These are phyloP conservation scores for Gastrodia elata DNA, from an alignment of 106 monocot genomes.

Conservation along the genomic window DNA sequence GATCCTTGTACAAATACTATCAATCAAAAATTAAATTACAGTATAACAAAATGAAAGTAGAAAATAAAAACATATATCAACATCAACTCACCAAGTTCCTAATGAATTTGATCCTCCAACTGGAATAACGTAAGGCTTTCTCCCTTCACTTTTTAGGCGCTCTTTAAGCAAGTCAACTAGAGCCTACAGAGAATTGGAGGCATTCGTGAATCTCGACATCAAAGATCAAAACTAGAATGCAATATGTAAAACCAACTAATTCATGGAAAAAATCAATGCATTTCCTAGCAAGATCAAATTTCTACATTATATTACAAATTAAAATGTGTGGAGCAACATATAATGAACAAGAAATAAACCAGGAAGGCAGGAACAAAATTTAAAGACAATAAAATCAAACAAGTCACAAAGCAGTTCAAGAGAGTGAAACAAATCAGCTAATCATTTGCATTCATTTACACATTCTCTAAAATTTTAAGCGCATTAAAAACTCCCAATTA, in stretches of 20 bases:
- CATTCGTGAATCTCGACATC: not conserved
- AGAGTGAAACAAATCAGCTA: not conserved
- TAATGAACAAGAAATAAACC: not conserved
- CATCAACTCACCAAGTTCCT: conserved; percentile 73
- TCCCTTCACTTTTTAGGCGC: conserved; percentile 57
- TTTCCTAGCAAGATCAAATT: not conserved
- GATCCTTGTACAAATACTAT: too few species aligned
- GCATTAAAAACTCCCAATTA: not conserved
- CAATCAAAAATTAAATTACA: too few species aligned
- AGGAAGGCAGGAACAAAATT: not conserved
- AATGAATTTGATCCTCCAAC: conserved; percentile 98
- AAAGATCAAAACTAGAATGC: not conserved
- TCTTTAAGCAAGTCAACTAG: conserved; percentile 72
- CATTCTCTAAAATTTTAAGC: not conserved
- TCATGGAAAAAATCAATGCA: not conserved
- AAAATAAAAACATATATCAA: not conserved
- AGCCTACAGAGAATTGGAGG: conserved; percentile 22
- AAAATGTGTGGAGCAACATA: not conserved
- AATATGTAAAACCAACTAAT: not conserved
- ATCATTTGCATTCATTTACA: not conserved
- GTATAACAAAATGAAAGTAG: not conserved
- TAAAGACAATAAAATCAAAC: not conserved
- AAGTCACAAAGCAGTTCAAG: not conserved
- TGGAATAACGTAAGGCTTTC: conserved; percentile 92
- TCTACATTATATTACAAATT: not conserved